Percentiles rank a stretch among this genome's conserved stretches.
These are phyloP conservation scores for Nakaseomyces delphensis DNA, from an alignment of 1,139 yeast genomes.

Conservation along the genomic window DNA sequence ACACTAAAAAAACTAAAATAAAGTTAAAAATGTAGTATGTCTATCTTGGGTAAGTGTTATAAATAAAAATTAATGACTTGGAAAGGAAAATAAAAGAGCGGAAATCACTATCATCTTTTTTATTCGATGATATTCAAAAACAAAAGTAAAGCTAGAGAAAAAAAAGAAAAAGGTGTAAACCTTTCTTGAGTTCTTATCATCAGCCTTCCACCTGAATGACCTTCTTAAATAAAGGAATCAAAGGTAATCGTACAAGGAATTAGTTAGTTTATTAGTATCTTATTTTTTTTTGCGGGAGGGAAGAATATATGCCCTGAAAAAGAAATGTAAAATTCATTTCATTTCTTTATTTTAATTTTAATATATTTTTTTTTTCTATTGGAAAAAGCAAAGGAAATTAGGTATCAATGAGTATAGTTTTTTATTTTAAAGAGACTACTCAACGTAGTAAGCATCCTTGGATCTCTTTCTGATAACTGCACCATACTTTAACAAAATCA, in stretches of 20 bases:
- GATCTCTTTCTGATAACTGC: constrained; percentile 46
- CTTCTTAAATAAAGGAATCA: too few species aligned
- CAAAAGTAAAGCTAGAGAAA: too few species aligned
- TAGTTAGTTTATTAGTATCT: too few species aligned
- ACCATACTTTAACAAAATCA: constrained; percentile 52
- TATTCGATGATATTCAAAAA: too few species aligned
- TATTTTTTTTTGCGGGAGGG: background rate
- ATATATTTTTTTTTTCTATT: background rate
- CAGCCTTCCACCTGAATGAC: too few species aligned
- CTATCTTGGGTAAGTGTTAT: background rate
- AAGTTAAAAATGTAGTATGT: background rate
- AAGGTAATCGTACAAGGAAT: background rate
- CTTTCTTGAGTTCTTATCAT: too few species aligned
- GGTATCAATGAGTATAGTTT: background rate
- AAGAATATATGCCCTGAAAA: background rate
- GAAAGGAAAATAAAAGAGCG: background rate
- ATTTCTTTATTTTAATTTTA: background rate
- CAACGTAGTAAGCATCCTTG: constrained; percentile 39
- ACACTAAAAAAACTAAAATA: background rate
- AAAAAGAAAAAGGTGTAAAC: too few species aligned
- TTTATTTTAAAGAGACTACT: background rate
- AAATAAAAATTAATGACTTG: background rate
- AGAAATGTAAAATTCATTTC: background rate
- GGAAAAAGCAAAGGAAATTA: background rate
- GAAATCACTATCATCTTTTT: background rate